Evolutionary conservation across 2,329 filamentous ascomycete genomes (phyloP).

Genomic region (Pseudopithomyces chartarum): DNA sequence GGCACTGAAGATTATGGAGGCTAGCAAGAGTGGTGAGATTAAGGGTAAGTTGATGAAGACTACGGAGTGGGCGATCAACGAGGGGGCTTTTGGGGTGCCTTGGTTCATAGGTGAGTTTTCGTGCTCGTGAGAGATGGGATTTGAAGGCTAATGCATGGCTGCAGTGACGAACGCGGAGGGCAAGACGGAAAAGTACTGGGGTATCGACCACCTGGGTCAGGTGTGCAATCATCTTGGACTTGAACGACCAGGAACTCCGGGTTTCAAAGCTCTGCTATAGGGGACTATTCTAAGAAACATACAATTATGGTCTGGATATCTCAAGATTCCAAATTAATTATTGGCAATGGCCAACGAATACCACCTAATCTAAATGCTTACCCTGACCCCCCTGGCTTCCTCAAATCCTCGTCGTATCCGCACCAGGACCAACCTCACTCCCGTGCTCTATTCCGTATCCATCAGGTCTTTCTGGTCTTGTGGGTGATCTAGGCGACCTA

Average conservation of each 20-base stretch:
- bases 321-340: not conserved
- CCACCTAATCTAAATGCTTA: too few relatives aligned
- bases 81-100: conserved; percentile 65
- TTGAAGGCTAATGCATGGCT: conserved; percentile 7
- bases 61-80: conserved; percentile 56
- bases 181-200: conserved; percentile 62
- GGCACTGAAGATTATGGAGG: conserved; percentile 50
- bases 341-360: too few relatives aligned
- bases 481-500: not conserved
- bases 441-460: not conserved
- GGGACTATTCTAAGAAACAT: not conserved
- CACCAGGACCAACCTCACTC: not conserved
- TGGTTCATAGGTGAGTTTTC: conserved; percentile 55
- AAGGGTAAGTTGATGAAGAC: conserved; percentile 56
- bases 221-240: conserved; percentile 59
- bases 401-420: not conserved
- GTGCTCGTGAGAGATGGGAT: not conserved
- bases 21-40: conserved; percentile 44
- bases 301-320: too few relatives aligned
- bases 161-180: conserved; percentile 59
- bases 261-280: conserved; percentile 47
- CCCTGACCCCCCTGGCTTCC: too few relatives aligned
- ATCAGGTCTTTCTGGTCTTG: not conserved
- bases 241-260: conserved; percentile 45
- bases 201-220: conserved; percentile 64